phyloP scores from a whole-genome alignment of 495 filamentous ascomycete species.

The Letharia columbiana region DNA sequence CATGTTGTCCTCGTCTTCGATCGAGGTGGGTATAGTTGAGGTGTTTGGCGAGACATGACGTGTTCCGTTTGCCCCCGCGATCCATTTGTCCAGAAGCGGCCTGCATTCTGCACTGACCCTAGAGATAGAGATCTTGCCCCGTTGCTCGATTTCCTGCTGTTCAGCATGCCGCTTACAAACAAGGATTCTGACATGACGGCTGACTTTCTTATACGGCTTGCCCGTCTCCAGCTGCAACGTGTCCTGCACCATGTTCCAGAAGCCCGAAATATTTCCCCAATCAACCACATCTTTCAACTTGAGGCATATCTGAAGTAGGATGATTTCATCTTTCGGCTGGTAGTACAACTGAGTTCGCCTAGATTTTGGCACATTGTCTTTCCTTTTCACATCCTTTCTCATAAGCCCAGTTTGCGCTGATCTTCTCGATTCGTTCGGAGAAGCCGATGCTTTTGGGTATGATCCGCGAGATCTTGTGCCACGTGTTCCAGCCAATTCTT shows the following conservation, averaged over 20 bases:
- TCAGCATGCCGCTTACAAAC: not conserved
- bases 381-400: not conserved
- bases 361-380: not conserved
- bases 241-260: conserved; percentile 1
- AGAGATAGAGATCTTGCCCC: not conserved
- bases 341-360: not conserved
- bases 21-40: not conserved
- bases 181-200: not conserved
- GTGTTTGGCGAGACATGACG: not conserved
- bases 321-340: not conserved
- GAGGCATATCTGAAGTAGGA: not conserved
- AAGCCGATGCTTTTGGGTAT: not conserved
- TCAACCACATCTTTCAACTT: not conserved
- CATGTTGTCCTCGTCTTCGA: not conserved
- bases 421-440: not conserved
- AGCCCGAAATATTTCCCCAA: not conserved
- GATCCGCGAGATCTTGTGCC: not conserved
- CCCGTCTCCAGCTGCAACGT: not conserved
- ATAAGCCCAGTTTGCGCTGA: not conserved
- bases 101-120: conserved; percentile 1
- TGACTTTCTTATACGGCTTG: not conserved
- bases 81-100: conserved; percentile 3
- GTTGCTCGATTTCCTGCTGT: not conserved
- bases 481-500: not conserved
- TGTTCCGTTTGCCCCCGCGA: not conserved